These are phyloP conservation scores for Ceratobasidium sp. DNA, from an alignment of 1,284 basidiomycete genomes.

Conservation along the genomic window DNA sequence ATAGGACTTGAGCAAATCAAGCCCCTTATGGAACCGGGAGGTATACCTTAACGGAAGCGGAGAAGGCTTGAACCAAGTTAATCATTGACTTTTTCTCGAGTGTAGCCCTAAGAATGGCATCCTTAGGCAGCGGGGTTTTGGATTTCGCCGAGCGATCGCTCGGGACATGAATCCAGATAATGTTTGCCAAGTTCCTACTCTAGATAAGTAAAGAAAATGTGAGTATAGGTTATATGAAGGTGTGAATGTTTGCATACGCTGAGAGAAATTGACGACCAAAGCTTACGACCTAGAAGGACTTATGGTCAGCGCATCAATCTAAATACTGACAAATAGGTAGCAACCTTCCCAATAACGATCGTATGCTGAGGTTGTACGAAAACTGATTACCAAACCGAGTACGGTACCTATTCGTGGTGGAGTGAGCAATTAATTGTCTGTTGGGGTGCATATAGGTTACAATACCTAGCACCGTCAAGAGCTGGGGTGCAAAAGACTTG, in stretches of 20 bases:
- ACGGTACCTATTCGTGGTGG: too few species aligned
- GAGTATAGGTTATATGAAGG: too few species aligned
- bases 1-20: too few species aligned
- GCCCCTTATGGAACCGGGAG: neutral
- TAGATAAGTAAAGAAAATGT: neutral
- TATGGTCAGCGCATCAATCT: neutral
- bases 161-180: conserved; percentile 74
- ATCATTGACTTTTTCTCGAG: conserved; percentile 83
- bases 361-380: conserved; percentile 68
- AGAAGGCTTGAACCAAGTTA: conserved; percentile 76
- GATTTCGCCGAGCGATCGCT: conserved; percentile 61
- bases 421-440: too few species aligned
- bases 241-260: conserved; percentile 19
- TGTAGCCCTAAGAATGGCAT: conserved; percentile 64
- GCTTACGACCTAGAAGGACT: conserved; percentile 26
- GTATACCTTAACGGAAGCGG: conserved; percentile 67
- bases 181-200: conserved; percentile 50
- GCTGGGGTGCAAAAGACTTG: conserved; percentile 15
- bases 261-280: conserved; percentile 34
- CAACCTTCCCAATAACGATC: conserved; percentile 68
- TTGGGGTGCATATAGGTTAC: too few species aligned
- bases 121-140: conserved; percentile 51
- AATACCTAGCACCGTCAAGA: conserved; percentile 47
- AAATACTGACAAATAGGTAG: neutral
- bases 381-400: conserved; percentile 60